Evolutionary conservation across 2,329 filamentous ascomycete species (phyloP), one percentile per base, ranked within the genome.

Genomic region (Colletotrichum orbiculare): DNA sequence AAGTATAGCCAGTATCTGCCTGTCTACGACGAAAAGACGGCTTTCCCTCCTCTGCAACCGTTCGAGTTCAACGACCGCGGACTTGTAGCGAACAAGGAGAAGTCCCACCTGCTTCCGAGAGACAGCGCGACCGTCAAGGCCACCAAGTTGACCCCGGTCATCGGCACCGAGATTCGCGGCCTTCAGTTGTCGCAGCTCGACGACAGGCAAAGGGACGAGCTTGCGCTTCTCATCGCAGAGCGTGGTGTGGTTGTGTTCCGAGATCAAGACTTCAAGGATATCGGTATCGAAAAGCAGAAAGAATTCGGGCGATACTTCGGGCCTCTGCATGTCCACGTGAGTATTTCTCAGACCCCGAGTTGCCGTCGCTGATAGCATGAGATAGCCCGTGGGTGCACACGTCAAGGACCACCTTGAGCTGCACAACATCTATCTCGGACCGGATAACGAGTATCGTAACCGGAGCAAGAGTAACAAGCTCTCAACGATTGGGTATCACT

Each of bases 351-450:
- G 8, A 6, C 13, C 2, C 13, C 7, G 33, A 3, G 37, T 54
- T 37, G 5, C 57, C 35, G 5, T 10, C 57, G 57, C 34, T 62
- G 12, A 60, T 37, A 15, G 43, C 6, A 2, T 12, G 10, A 5
- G 13, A 15, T 52, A 80, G 77, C 79, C 78, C 17, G 77, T 80
- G 9, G 79, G 79, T 41, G 76, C 79, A 13, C 77, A 81, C 55
- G 76, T 82, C 62, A 75, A 81, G 58, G 77, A 78, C 64, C 73
- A 78, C 39, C 72, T 81, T 10, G 80, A 82, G 67, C 73, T 82
- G 53, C 79, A 82, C 70, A 81, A 79, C 67, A 81, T 82, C 66
- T 82, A 83, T 34, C 76, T 82, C 0, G 81, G 79, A 0, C 76
- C 77, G 2, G 81, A 79, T 70, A 83, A 82, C 67, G 75, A 78